Evolutionary conservation across 176 grass and related monocot genomes (phyloP), one percentile per base, ranked within the genome.

Genomic region (Hyparrhenia diplandra): DNA sequence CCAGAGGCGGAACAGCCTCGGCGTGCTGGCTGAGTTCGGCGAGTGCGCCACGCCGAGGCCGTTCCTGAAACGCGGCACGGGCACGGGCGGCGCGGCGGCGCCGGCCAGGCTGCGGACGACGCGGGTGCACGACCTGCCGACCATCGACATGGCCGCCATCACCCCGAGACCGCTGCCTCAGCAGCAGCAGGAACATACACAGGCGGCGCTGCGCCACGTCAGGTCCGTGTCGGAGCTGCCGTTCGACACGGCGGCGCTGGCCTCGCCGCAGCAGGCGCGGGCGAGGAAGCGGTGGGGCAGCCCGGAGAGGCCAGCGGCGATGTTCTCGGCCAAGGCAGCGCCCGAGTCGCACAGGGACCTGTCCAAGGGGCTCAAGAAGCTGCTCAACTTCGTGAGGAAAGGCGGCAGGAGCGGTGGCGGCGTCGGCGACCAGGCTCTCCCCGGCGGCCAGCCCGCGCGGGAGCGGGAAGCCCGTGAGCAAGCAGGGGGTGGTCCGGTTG

Each of bases 351-450:
- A 75, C 37, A 85, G 81, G 68, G 92, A 47, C 54, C 71, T 83
- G 25, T 83, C 78, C 16, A 85, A 87, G 75, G 84, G 87, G 32
- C 80, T 91, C 30, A 85, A 59, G 69, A 92, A 85, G 78, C 73
- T 92, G 75, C 74, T 94, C 27, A 89, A 73, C 76, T 89, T 83
- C 80, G 82, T 88, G 70, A 40, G 64, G 84, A 91, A 85, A 45
- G 69, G 80, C 10, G 73, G 69, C 49, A 78, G 35, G 25, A 68
- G 52, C 78, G 10, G n/a, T 7, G 75, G 20, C 43, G 63, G 14
- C n/a, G n/a, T n/a, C 6, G 71, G 5, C 51, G 45, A 7, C 3
- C 69, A 2, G 81, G 24, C 46, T 8, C 4, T 11, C 27, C 27
- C 51, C 71, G 52, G 69, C 34, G 3, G 41, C 49, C 18, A 51